Conservation (phyloP, 2,329 filamentous ascomycete genomes). For the Calonectria pauciramosa region DNA sequence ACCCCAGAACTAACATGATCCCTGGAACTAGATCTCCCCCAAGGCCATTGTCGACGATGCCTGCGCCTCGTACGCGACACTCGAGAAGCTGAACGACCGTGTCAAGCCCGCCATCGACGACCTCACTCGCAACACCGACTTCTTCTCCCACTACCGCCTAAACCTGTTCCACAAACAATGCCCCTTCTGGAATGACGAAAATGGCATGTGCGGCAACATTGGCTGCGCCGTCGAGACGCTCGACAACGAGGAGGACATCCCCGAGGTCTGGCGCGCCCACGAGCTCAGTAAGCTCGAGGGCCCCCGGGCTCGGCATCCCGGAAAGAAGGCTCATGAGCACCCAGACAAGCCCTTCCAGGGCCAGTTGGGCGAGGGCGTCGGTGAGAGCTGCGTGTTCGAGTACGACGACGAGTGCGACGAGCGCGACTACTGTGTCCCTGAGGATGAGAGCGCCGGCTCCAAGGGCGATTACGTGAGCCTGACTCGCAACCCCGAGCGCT, state of each 20-base stretch:
- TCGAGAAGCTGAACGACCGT: slow-evolving; percentile 85
- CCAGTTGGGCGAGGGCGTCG: slow-evolving; percentile 85
- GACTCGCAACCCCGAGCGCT: slow-evolving; percentile 92
- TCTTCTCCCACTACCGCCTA: slow-evolving; percentile 97
- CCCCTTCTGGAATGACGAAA: slow-evolving; percentile 95
- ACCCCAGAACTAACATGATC: slow-evolving; percentile 54
- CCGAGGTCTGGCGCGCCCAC: slow-evolving; percentile 89
- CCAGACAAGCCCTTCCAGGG: slow-evolving; percentile 84
- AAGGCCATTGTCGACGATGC: slow-evolving; percentile 92
- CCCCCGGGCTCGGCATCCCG: slow-evolving; percentile 90
- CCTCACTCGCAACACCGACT: slow-evolving; percentile 90
- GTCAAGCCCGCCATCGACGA: slow-evolving; percentile 84
- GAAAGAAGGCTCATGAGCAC: slow-evolving; percentile 76
- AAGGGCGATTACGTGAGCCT: slow-evolving; percentile 98
- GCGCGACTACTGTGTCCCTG: slow-evolving; percentile 94
- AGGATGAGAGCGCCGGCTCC: slow-evolving; percentile 87
- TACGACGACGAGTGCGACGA: slow-evolving; percentile 98
- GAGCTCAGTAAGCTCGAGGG: slow-evolving; percentile 94
- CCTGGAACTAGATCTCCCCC: slow-evolving; percentile 79
- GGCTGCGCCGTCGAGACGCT: slow-evolving; percentile 96
- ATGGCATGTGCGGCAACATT: slow-evolving; percentile 96
- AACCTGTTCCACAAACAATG: slow-evolving; percentile 96
- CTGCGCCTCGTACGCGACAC: slow-evolving; percentile 91
- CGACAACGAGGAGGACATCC: slow-evolving; percentile 95
- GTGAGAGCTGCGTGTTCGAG: slow-evolving; percentile 96